Conservation (phyloP, 176 grass and related monocot species). For the Olyra latifolia region DNA sequence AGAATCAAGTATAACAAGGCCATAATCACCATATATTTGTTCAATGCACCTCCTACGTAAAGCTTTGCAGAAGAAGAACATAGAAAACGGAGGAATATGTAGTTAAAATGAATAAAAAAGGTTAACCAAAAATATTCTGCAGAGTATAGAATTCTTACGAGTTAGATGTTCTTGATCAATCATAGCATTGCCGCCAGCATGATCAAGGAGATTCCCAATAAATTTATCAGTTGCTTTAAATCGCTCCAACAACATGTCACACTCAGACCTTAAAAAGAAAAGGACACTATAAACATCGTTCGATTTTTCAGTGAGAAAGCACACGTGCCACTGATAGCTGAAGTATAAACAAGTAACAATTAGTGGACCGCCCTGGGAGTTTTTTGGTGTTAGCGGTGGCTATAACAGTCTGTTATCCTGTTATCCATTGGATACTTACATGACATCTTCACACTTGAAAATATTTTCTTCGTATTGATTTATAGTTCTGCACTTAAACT, state of each 20-base stretch:
- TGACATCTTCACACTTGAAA: conserved; percentile 40
- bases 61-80: conserved; percentile 28
- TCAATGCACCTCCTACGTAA: conserved; percentile 53
- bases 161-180: conserved; percentile 41
- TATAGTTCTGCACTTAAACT: conserved; percentile 27
- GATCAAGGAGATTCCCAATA: conserved; percentile 34
- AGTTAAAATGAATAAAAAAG: conserved; percentile 9
- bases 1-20: conserved; percentile 37
- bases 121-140: not conserved
- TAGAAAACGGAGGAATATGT: not conserved
- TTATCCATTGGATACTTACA: conserved; percentile 23
- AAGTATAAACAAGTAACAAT: not conserved
- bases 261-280: conserved; percentile 47
- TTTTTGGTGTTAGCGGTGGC: too few species aligned
- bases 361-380: too few species aligned
- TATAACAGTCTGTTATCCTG: too few species aligned
- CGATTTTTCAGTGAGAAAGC: not conserved
- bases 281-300: not conserved
- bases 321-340: too few species aligned
- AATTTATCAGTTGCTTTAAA: conserved; percentile 27
- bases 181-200: not conserved
- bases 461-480: conserved; percentile 41
- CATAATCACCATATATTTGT: conserved; percentile 43
- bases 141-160: conserved; percentile 33
- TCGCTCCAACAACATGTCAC: conserved; percentile 42